Conservation (phyloP, 225 moss, liverwort and hornwort species). For the Bryoerythrophyllum caledonicum region DNA sequence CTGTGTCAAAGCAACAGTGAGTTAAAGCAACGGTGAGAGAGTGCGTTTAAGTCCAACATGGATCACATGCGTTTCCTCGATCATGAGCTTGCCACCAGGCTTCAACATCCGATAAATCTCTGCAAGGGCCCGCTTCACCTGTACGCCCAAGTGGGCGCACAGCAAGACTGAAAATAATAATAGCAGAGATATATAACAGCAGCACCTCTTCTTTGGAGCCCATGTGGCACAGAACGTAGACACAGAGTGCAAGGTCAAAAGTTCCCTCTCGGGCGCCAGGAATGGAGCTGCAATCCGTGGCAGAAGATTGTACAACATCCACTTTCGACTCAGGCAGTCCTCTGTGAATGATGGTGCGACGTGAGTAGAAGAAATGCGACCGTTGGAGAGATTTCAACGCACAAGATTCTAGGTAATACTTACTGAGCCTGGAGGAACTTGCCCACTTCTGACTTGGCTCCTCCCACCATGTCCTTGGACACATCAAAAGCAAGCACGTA, state of each 20-base stretch:
- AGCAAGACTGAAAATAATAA: no score
- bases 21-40: no score
- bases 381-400: no score
- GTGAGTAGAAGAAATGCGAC: no score
- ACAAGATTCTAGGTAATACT: background rate
- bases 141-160: background rate
- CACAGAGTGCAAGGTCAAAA: slow-evolving; percentile 35
- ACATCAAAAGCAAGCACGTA: slow-evolving; percentile 31
- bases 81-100: slow-evolving; percentile 28
- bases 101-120: slow-evolving; percentile 25
- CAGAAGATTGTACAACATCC: slow-evolving; percentile 19
- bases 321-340: slow-evolving; percentile 9
- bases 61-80: slow-evolving; percentile 17
- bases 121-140: slow-evolving; percentile 15
- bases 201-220: slow-evolving; percentile 32
- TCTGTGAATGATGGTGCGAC: background rate
- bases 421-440: slow-evolving; percentile 27
- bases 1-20: no score
- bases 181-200: no score
- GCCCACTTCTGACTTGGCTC: slow-evolving; percentile 18
- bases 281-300: slow-evolving; percentile 28
- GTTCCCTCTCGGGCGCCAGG: slow-evolving; percentile 24
- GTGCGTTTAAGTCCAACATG: no score
- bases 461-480: slow-evolving; percentile 36
- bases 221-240: slow-evolving; percentile 40